Evolutionary conservation across 306 rosid species (phyloP).

Genomic region (Carpinus fangiana): DNA sequence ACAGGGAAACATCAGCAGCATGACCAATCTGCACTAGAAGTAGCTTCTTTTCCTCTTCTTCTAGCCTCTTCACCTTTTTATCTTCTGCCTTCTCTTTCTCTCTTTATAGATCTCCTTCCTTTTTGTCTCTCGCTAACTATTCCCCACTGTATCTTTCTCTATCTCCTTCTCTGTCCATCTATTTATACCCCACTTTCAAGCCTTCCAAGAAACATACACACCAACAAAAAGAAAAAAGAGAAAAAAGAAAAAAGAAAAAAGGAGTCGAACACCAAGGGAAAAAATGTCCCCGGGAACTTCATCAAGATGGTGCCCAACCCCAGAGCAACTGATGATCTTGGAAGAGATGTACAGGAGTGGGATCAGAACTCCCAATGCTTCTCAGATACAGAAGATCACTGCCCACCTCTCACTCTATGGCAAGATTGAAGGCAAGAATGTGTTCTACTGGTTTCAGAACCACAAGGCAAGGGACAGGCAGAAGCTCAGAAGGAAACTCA

Average conservation of each 20-base stretch:
- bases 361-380: conserved; percentile 77
- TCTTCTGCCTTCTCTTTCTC: conserved; percentile 2
- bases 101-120: conserved; percentile 31
- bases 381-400: conserved; percentile 86
- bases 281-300: conserved; percentile 64
- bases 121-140: conserved; percentile 49
- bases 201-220: conserved; percentile 23
- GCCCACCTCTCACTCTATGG: conserved; percentile 86
- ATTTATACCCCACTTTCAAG: conserved; percentile 39
- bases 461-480: conserved; percentile 96
- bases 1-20: conserved; percentile 58
- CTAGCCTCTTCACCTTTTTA: not conserved
- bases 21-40: conserved; percentile 37
- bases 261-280: not conserved
- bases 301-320: conserved; percentile 92
- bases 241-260: too few species aligned
- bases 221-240: too few species aligned
- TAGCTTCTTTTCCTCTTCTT: conserved; percentile 44
- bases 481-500: conserved; percentile 77
- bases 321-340: conserved; percentile 86
- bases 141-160: conserved; percentile 46
- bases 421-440: conserved; percentile 88
- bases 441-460: conserved; percentile 96
- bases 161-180: conserved; percentile 36
- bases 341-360: conserved; percentile 86